Evolutionary conservation across 495 filamentous ascomycete genomes (phyloP).

Genomic region (Neurospora sp.): DNA sequence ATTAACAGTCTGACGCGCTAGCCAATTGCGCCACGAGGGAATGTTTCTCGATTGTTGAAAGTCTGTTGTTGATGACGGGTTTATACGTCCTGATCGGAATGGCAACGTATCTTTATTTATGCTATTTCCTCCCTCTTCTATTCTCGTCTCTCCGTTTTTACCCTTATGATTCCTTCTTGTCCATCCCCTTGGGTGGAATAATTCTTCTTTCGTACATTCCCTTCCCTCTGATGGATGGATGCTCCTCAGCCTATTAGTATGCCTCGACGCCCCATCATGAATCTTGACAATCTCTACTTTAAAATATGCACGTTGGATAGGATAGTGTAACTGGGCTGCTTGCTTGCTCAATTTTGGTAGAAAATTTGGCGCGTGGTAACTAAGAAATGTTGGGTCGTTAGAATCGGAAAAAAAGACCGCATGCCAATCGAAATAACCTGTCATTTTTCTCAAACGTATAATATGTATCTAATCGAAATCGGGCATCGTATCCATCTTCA

Average conservation of each 20-base stretch:
- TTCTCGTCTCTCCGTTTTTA: neutral
- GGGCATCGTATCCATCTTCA: neutral
- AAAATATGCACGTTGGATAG: neutral
- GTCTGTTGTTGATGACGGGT: neutral
- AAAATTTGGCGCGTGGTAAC: neutral
- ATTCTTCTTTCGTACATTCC: neutral
- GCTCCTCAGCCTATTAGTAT: neutral
- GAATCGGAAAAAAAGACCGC: neutral
- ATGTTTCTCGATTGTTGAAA: neutral
- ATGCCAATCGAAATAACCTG: neutral
- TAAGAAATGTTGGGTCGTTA: neutral
- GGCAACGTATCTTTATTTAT: neutral
- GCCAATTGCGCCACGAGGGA: neutral
- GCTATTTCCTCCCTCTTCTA: neutral
- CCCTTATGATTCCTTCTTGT: neutral
- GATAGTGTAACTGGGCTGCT: neutral
- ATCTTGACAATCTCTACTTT: neutral
- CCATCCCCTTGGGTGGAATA: neutral
- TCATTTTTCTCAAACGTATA: neutral
- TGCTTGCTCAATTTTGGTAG: neutral
- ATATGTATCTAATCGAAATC: neutral
- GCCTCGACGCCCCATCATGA: neutral
- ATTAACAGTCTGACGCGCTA: neutral
- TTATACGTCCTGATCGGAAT: neutral
- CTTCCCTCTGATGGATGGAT: neutral